These are phyloP conservation scores for Apiospora marii DNA, from an alignment of 2,329 filamentous ascomycete genomes.

Conservation along the genomic window DNA sequence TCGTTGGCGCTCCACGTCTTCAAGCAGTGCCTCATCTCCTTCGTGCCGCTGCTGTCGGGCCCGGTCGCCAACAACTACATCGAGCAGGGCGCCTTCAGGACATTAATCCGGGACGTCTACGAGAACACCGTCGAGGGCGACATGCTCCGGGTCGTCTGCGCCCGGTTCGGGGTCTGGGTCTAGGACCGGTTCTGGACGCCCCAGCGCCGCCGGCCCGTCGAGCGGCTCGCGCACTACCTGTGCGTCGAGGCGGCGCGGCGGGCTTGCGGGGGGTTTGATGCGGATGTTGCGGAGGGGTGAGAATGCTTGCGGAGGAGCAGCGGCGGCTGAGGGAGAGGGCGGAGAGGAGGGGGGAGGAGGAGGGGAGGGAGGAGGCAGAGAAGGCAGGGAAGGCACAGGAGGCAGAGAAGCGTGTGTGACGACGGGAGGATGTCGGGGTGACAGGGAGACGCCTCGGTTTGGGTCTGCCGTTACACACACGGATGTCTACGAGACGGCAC, in stretches of 20 bases:
- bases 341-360: no score
- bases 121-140: neutral
- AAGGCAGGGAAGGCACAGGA: no score
- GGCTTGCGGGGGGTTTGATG: neutral
- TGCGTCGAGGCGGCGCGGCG: neutral
- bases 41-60: neutral
- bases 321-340: no score
- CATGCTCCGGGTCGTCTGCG: neutral
- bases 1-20: neutral
- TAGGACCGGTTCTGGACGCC: neutral
- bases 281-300: neutral
- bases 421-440: no score
- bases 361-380: neutral
- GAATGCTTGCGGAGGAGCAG: neutral
- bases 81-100: neutral
- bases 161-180: neutral
- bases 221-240: neutral
- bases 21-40: slow-evolving; percentile 10
- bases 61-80: neutral
- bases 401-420: neutral
- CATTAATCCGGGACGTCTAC: neutral
- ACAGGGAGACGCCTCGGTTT: no score
- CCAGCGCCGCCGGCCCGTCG: neutral
- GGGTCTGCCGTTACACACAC: no score
- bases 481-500: no score